Base-by-base conservation (phyloP, 106 monocot genomes). In the Dioscorea dumetorum region DNA sequence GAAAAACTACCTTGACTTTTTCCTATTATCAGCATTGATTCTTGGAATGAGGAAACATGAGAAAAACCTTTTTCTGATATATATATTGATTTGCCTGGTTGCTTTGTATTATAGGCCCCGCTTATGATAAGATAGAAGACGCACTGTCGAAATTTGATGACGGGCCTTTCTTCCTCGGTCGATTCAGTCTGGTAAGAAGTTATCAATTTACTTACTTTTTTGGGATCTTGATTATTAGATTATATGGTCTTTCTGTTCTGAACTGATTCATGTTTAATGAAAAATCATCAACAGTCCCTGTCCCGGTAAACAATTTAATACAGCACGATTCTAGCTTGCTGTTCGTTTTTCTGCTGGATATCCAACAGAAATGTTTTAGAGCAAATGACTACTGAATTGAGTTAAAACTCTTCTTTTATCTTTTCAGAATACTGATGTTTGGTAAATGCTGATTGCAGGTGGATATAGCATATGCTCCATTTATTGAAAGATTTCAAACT, bases 401-500 rank as follows among this genome's bases (percentile, higher is more conserved):
- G 10, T 28, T 28, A 28, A 28, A 3, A 3, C 28, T 28, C 41
- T 41, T 6, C 41, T 41, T 41, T 41, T 41, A 6, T 41, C 41
- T 41, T 3, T 41, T 41, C 10, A 41, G 1, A 41, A 41, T 41
- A 3, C 41, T 41, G 41, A 41, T 41, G 41, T 17, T 28, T 7
- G 18, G 18, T 58, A 3, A 34, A 57, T 16, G 12, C 59, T 22
- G 61, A 61, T 17, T 58, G 33, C 51, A 95, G 94, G 94, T 82
- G 70, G 94, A 95, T 67, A 77, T 91, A 67, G 83, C 85, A 24
- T 95, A 87, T 75, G 91, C 81, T 71, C 90, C 94, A 24, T 95
- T 95, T 74, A 69, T 95, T 56, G 91, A 91, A 68, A 80, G 94
- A 77, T 91, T 85, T 70, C 80, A 91, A 34, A 57, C 62, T 68